A percentile compares a stretch with the other conserved stretches of the same genome.
phyloP scores from a whole-genome alignment of 2,329 filamentous ascomycete genomes.

The Cladosporium colombiae region DNA sequence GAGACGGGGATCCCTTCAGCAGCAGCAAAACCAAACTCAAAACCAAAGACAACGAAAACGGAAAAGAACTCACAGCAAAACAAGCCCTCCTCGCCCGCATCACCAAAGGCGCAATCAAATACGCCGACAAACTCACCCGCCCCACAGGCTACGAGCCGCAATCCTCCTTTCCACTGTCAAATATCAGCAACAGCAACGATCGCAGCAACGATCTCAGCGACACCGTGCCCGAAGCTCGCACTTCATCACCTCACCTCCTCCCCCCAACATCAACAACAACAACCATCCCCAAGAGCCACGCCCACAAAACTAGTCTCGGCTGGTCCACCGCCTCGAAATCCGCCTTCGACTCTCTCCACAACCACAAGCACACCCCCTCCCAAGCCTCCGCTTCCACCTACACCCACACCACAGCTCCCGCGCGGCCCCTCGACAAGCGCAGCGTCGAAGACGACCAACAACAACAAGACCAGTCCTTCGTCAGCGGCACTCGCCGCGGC shows the following conservation, averaged over 20 bases:
- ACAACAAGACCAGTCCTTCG: background rate
- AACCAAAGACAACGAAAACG: background rate
- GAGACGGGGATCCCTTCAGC: background rate
- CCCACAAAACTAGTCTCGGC: constrained; percentile 24
- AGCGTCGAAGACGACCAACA: background rate
- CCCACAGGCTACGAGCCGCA: constrained; percentile 15
- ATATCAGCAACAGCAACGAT: no score
- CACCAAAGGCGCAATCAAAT: constrained; percentile 24
- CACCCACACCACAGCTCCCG: constrained; percentile 24
- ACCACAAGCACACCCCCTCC: constrained; percentile 1
- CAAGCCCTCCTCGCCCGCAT: constrained; percentile 27
- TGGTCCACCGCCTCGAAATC: constrained; percentile 30
- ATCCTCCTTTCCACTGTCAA: background rate
- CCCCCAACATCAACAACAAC: background rate
- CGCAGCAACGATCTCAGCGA: constrained; percentile 19
- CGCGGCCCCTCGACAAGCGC: constrained; percentile 28
- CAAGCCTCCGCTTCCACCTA: background rate
- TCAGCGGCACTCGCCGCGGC: background rate
- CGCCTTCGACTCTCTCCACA: constrained; percentile 24
- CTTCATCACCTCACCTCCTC: constrained; percentile 8
- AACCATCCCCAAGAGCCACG: constrained; percentile 5
- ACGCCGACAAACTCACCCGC: constrained; percentile 26
- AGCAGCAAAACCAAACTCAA: background rate
- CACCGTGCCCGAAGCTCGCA: background rate
- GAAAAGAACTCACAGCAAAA: constrained; percentile 20